Evolutionary conservation across 345 rosid species (phyloP), one percentile per base, ranked within the genome.

Genomic region (Nasturtium officinale): DNA sequence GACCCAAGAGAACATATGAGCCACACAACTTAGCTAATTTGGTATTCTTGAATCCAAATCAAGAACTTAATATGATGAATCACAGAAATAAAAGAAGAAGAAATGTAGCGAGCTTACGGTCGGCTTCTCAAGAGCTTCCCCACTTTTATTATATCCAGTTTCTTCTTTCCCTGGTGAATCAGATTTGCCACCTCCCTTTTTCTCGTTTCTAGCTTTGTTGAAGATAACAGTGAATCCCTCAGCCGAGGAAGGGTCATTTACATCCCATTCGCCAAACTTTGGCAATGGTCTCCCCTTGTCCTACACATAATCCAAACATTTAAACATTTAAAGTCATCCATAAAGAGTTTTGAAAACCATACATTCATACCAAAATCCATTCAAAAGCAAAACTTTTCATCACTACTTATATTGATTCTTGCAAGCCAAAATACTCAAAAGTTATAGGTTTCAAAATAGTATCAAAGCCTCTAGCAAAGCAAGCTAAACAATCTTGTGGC

Each of bases 211-310:
- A 71, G 88, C 88, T 74, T 85, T 85, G 76, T 85, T 82, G 84
- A 85, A 85, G 72, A 85, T 81, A 61, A 85, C 84, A 4, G 88
- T 85, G 54, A 78, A 85, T 35, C 86, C 88, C 76, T 85, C 88
- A 46, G 88, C 88, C 4, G 88, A 82, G 37, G 88, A 56, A 43
- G 88, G 88, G 71, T 85, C 86, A 53, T 82, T 85, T 23, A 85
- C 86, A 79, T 85, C 84, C 88, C 88, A 85, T 66, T 85, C 88
- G 17, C 88, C 88, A 69, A 85, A 85, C 81, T 82, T 85, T 32
- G 88, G 88, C 74, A 85, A 74, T 18, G 88, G 84, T 9, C 71
- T 81, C 60, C 84, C 86, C 77, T 81, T 82, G 25, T 85, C 88
- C 88, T 82, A 69, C 37, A 52, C 46, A 55, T 10, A 76, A 65